Conservation (phyloP, 75 land plant genomes). For the Sequoia sempervirens region DNA sequence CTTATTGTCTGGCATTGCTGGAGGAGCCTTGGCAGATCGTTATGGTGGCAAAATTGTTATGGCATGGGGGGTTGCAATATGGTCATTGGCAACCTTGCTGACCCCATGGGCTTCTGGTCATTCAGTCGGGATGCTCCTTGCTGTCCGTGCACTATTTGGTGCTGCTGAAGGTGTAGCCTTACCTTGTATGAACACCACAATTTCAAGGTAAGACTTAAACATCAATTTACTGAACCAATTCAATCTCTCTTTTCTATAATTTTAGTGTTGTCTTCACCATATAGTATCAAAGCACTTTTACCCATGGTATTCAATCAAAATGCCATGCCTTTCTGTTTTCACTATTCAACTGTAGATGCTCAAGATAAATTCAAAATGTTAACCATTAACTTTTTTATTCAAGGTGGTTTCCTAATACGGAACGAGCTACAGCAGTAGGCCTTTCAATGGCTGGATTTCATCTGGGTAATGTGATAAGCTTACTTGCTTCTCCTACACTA, state of each 20-base stretch:
- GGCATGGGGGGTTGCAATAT: conserved; percentile 79
- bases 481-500: conserved; percentile 65
- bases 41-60: conserved; percentile 87
- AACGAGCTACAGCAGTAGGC: conserved; percentile 89
- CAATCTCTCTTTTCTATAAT: background rate
- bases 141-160: conserved; percentile 81
- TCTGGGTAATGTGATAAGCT: conserved; percentile 80
- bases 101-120: conserved; percentile 96
- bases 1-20: conserved; percentile 75
- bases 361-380: background rate
- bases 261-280: background rate
- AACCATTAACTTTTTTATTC: background rate
- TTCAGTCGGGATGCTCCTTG: conserved; percentile 65
- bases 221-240: background rate
- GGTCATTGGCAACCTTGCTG: conserved; percentile 83
- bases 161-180: conserved; percentile 93
- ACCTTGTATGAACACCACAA: conserved; percentile 89
- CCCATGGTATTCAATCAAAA: background rate
- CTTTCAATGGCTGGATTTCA: conserved; percentile 96
- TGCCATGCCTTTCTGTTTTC: background rate
- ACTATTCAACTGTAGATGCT: background rate
- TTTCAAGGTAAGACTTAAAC: conserved; percentile 52
- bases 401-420: conserved; percentile 91
- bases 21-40: conserved; percentile 82
- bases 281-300: conserved; percentile 3